A percentile compares a stretch with the other conserved stretches of the same genome.
Evolutionary conservation across 805 yeast genomes (phyloP).

Genomic region (Candida loeiensis): DNA sequence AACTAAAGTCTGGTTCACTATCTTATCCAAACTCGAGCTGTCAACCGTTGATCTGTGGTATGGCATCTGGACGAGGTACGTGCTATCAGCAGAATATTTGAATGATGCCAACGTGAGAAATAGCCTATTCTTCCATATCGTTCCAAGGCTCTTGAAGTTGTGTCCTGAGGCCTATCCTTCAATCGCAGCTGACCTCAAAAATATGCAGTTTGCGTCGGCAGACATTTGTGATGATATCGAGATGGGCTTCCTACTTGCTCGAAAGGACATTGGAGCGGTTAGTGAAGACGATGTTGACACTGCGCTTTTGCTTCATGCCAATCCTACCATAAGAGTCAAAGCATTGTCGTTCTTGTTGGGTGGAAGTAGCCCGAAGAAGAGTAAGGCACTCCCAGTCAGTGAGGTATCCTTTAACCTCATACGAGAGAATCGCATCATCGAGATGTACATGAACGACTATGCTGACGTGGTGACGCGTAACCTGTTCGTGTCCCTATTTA

Average conservation of each 20-base stretch:
- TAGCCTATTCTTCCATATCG: slow-evolving; percentile 54
- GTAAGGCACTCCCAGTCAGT: slow-evolving; percentile 50
- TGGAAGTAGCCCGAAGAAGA: slow-evolving; percentile 47
- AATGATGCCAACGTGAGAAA: slow-evolving; percentile 29
- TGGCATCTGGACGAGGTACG: slow-evolving; percentile 45
- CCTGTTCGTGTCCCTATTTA: slow-evolving; percentile 57
- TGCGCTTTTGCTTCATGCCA: slow-evolving; percentile 44
- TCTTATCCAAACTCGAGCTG: slow-evolving; percentile 16
- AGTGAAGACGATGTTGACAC: slow-evolving; percentile 18
- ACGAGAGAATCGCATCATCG: slow-evolving; percentile 33
- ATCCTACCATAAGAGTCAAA: slow-evolving; percentile 43
- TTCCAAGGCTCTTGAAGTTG: slow-evolving; percentile 59
- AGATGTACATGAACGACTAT: slow-evolving; percentile 54
- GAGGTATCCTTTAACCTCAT: slow-evolving; percentile 43
- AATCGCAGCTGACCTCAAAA: slow-evolving; percentile 28
- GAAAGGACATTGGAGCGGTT: slow-evolving; percentile 9
- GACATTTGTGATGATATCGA: slow-evolving; percentile 41
- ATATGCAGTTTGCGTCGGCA: slow-evolving; percentile 22
- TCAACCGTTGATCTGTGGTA: slow-evolving; percentile 40
- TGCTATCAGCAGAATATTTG: slow-evolving; percentile 30
- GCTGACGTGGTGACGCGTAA: slow-evolving; percentile 65
- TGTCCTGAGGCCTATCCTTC: slow-evolving; percentile 41
- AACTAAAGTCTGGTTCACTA: slow-evolving; percentile 51
- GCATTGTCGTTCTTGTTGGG: slow-evolving; percentile 60
- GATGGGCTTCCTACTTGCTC: slow-evolving; percentile 45